Percentiles rank a stretch among this genome's conserved stretches.
Conservation (phyloP, 2,329 filamentous ascomycete species). For the Xylariaceae sp. region DNA sequence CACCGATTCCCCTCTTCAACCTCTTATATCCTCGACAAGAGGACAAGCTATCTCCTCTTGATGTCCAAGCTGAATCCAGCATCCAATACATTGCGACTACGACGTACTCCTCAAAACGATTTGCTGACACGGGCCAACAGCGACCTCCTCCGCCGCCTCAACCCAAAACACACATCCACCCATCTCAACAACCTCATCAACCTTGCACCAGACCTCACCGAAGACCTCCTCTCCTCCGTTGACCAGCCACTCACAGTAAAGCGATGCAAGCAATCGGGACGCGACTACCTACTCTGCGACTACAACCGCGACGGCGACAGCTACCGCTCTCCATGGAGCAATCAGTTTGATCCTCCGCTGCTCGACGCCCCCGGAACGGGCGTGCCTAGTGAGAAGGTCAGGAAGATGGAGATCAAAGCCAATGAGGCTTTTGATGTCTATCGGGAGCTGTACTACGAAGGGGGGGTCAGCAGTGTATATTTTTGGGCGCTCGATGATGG, state of each 20-base stretch:
- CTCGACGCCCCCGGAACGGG: slow-evolving; percentile 70
- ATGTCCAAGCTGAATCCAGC: too few relatives aligned
- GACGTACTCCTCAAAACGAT: too few relatives aligned
- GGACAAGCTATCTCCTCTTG: too few relatives aligned
- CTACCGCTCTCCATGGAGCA: slow-evolving; percentile 98
- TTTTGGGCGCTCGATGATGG: slow-evolving; percentile 98
- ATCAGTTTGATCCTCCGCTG: slow-evolving; percentile 91
- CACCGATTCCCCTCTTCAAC: slow-evolving; percentile 3
- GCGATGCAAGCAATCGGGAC: slow-evolving; percentile 81
- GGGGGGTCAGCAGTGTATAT: slow-evolving; percentile 92
- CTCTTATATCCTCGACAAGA: not conserved
- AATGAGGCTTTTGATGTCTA: slow-evolving; percentile 98
- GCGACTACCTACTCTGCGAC: slow-evolving; percentile 97
- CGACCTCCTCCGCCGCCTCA: slow-evolving; percentile 95
- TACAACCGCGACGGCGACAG: slow-evolving; percentile 99
- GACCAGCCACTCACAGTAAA: slow-evolving; percentile 88
- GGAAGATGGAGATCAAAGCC: slow-evolving; percentile 88
- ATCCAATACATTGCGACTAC: too few relatives aligned
- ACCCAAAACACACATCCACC: slow-evolving; percentile 83
- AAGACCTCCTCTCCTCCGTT: slow-evolving; percentile 96
- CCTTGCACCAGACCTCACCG: slow-evolving; percentile 86
- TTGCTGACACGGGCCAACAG: slow-evolving; percentile 42
- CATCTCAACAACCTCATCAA: slow-evolving; percentile 88
- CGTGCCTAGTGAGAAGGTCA: slow-evolving; percentile 82
- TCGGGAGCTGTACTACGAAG: slow-evolving; percentile 93